Percentiles rank a stretch among this genome's conserved stretches.
phyloP scores from a whole-genome alignment of 2,329 filamentous ascomycete genomes.

The Stemphylium beticola region DNA sequence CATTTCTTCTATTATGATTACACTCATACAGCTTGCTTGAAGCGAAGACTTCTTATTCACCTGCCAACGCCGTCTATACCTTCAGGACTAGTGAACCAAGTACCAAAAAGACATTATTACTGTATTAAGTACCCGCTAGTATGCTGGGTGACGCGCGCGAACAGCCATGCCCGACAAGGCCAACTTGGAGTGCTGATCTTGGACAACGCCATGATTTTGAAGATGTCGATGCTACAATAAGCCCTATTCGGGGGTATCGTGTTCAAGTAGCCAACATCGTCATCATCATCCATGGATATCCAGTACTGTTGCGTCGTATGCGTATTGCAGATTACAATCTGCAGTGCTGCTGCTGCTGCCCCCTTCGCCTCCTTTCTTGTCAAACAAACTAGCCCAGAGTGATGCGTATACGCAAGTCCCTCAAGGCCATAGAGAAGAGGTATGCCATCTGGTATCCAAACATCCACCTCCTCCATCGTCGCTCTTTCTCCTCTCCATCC shows the following conservation, averaged over 20 bases:
- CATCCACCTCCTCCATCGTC: neutral
- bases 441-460: slow-evolving; percentile 15
- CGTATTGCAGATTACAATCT: neutral
- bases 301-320: neutral
- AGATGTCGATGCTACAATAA: neutral
- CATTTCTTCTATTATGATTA: too few species aligned
- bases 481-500: slow-evolving; percentile 1
- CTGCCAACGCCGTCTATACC: neutral
- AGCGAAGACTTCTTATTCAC: too few species aligned
- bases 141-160: neutral
- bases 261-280: slow-evolving; percentile 8
- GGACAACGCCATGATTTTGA: neutral
- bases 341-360: neutral
- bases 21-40: too few species aligned
- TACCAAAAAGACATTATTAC: neutral
- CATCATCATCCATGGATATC: slow-evolving; percentile 8
- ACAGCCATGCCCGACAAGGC: neutral
- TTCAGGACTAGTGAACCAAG: neutral
- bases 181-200: neutral
- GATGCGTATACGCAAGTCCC: neutral
- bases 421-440: slow-evolving; percentile 4
- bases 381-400: neutral
- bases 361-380: too few species aligned
- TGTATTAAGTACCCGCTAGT: neutral
- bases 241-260: slow-evolving; percentile 4